Conservation (phyloP, 2,329 filamentous ascomycete species). For the Tolypocladium paradoxum region DNA sequence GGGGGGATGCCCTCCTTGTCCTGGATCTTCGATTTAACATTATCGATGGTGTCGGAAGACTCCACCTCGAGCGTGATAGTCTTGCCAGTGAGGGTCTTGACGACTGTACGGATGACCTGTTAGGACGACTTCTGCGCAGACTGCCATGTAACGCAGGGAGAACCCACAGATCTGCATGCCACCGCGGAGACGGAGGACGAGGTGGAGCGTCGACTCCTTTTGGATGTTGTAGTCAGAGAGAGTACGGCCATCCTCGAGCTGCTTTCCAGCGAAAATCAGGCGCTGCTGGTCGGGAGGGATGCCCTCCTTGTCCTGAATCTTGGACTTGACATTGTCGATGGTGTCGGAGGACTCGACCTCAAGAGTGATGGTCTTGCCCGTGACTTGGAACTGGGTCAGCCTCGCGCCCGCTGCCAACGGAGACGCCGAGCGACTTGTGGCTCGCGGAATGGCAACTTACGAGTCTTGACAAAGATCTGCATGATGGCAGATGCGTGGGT, state of each 20-base stretch:
- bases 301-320: slow-evolving; percentile 98
- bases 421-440: background rate
- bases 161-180: slow-evolving; percentile 56
- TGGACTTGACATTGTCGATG: slow-evolving; percentile 94
- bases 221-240: slow-evolving; percentile 47
- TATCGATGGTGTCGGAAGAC: slow-evolving; percentile 85
- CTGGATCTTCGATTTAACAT: slow-evolving; percentile 94
- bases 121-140: too few species aligned
- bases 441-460: slow-evolving; percentile 41
- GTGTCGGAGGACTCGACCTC: slow-evolving; percentile 85
- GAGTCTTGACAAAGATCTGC: slow-evolving; percentile 98
- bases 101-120: slow-evolving; percentile 29
- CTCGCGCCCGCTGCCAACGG: background rate
- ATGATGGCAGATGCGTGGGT: slow-evolving; percentile 42
- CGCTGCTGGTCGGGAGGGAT: slow-evolving; percentile 96
- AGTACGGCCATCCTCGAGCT: slow-evolving; percentile 76
- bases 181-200: slow-evolving; percentile 61
- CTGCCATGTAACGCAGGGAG: background rate
- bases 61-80: slow-evolving; percentile 89
- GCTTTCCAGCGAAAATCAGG: slow-evolving; percentile 92
- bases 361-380: slow-evolving; percentile 22
- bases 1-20: slow-evolving; percentile 96
- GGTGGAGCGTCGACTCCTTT: slow-evolving; percentile 59
- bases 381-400: slow-evolving; percentile 6
- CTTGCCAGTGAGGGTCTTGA: slow-evolving; percentile 85